phyloP scores from a whole-genome alignment of 2,329 filamentous ascomycete species.

The Arachnomyces sp. region DNA sequence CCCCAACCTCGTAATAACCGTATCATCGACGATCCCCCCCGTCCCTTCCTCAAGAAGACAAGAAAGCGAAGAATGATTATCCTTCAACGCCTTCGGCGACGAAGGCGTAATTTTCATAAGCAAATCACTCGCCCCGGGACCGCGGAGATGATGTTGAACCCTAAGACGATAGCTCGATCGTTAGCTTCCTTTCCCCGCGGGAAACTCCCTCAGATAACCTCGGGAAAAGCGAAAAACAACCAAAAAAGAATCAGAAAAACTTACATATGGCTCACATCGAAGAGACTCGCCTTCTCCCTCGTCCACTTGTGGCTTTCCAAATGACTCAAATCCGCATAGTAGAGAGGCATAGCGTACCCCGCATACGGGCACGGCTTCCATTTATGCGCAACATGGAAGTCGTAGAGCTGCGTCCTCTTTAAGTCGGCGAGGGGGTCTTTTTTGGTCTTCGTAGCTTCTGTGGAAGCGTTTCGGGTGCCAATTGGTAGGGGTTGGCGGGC shows the following conservation, averaged over 20 bases:
- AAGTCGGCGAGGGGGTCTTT: constrained; percentile 18
- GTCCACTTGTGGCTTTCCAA: constrained; percentile 85
- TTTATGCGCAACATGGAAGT: constrained; percentile 66
- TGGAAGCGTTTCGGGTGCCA: constrained; percentile 27
- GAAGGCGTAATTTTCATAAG: constrained; percentile 78
- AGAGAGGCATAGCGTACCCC: constrained; percentile 84
- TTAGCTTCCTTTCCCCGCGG: constrained; percentile 5
- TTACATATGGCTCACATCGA: constrained; percentile 96
- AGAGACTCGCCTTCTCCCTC: constrained; percentile 75
- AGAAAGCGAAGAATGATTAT: constrained; percentile 72
- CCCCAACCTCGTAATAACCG: constrained; percentile 73
- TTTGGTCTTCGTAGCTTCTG: too few relatives aligned
- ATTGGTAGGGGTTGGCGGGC: constrained; percentile 9
- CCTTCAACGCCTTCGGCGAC: constrained; percentile 54
- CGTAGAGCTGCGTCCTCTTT: constrained; percentile 61
- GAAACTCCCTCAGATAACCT: background rate
- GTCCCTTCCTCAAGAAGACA: constrained; percentile 68
- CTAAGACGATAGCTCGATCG: constrained; percentile 27
- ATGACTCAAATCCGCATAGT: constrained; percentile 70
- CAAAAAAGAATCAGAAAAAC: constrained; percentile 12
- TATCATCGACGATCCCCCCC: constrained; percentile 92
- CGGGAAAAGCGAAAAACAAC: background rate
- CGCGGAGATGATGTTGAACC: constrained; percentile 75
- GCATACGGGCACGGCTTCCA: constrained; percentile 97
- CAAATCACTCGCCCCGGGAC: constrained; percentile 70